These are phyloP conservation scores for Trichoderma guizhouense DNA, from an alignment of 2,329 filamentous ascomycete genomes.

Conservation along the genomic window DNA sequence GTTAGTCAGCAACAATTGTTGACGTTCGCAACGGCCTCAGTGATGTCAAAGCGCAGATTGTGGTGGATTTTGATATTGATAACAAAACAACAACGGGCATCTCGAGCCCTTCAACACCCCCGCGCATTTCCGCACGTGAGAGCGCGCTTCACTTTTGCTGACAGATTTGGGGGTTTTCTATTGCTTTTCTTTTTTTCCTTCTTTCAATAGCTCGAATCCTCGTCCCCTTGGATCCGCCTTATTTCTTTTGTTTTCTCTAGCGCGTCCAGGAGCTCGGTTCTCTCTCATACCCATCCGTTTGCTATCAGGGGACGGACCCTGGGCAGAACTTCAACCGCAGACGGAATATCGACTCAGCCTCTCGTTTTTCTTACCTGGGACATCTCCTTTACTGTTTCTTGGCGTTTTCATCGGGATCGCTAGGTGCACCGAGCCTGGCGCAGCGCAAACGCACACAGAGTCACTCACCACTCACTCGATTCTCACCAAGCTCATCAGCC, in stretches of 20 bases:
- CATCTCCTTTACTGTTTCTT: not conserved
- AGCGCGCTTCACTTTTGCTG: not conserved
- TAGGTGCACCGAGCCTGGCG: not conserved
- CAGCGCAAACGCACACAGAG: not conserved
- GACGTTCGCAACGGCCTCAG: slow-evolving; percentile 15
- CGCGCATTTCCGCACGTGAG: not conserved
- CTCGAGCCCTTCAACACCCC: not conserved
- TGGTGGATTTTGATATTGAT: not conserved
- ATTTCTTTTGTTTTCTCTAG: not conserved
- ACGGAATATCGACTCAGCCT: not conserved
- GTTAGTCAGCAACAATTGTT: slow-evolving; percentile 3
- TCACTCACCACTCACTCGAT: not conserved
- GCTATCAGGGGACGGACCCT: not conserved
- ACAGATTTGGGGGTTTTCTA: not conserved
- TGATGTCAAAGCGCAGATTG: slow-evolving; percentile 3
- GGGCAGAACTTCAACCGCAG: not conserved
- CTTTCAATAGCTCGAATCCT: not conserved
- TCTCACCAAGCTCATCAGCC: not conserved
- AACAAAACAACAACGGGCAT: not conserved
- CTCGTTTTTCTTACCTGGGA: not conserved
- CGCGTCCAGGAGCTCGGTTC: not conserved
- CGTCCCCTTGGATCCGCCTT: not conserved
- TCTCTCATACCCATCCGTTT: slow-evolving; percentile 1
- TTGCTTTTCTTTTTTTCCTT: not conserved
- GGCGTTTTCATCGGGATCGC: not conserved